Evolutionary conservation across 805 yeast genomes (phyloP), one percentile per base, ranked within the genome.

Genomic region (Candida oleophila): DNA sequence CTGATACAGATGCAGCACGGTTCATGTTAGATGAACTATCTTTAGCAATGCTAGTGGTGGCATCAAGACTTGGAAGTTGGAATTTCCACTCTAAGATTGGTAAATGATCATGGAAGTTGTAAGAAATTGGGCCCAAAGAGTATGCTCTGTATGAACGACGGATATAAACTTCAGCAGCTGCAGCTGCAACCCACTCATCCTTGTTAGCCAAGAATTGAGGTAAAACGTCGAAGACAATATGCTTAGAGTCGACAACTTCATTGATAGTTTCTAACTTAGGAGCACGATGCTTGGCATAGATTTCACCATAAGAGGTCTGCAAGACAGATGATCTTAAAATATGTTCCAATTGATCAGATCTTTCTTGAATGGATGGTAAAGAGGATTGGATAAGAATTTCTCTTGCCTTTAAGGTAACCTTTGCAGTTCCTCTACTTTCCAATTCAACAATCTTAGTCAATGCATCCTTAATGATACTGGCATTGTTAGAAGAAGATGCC

Each of bases 101-200:
- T 43, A 78, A 65, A 46, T 79, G 76, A 45, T 68, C 75, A 30
- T 73, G 64, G 56, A 72, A 69, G 52, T 77, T 80, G 60, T 89
- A 88, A 45, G 74, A 71, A 45, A 95, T 79, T 52, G 84, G 86
- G 46, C 88, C 85, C 51, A 94, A 85, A 36, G 89, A 85, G 72
- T 95, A 94, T 34, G 98, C 98, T 61, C 98, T 83, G 76, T 91
- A 94, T 39, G 98, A 96, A 67, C 99, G 86, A 67, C 98, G 86
- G 49, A 91, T 85, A 68, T 94, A 94, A 49, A 94, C 96, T 70
- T 94, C 97, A 40, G 96, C 89, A 33, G 99, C 98, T 33, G 99
- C 98, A 54, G 92, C 81, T 3, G 92, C 87, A 50, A 94, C 92
- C 77, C 89, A 88, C 41, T 86, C 87, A 61, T 95, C 97, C 11